Evolutionary conservation across 345 rosid genomes (phyloP).

Genomic region (Melaleuca alternifolia): DNA sequence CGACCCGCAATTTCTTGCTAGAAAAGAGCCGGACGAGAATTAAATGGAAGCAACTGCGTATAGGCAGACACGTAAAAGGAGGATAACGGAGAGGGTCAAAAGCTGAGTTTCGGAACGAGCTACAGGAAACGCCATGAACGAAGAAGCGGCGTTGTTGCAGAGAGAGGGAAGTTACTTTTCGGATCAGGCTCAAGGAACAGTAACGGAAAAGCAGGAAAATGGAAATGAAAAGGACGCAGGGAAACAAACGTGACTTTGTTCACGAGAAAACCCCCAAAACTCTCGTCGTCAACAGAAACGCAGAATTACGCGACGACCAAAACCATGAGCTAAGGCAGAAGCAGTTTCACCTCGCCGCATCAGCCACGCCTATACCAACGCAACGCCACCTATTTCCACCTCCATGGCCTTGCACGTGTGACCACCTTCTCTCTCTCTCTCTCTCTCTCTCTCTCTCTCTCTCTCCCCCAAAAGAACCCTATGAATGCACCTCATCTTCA

Average conservation of each 20-base stretch:
- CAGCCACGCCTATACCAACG: neutral
- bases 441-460: neutral
- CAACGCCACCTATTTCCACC: neutral
- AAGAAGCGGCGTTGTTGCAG: neutral
- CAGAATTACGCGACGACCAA: neutral
- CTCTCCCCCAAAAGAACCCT: neutral
- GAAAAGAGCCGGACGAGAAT: neutral
- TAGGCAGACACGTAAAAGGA: neutral
- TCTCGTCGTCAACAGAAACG: neutral
- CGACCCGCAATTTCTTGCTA: neutral
- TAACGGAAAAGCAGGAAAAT: neutral
- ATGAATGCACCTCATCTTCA: neutral
- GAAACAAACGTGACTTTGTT: neutral
- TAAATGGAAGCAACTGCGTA: neutral
- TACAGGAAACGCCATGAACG: neutral
- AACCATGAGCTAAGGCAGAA: neutral
- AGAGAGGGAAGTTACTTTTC: neutral
- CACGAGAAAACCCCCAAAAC: neutral
- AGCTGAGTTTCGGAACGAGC: neutral
- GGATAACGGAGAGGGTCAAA: neutral
- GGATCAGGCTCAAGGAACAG: neutral
- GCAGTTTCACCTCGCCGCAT: slow-evolving; percentile 8
- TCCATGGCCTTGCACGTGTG: neutral
- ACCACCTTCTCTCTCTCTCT: neutral
- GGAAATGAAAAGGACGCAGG: neutral